Percentiles rank a stretch among this genome's conserved stretches.
Conservation (phyloP, 495 filamentous ascomycete genomes). For the Beverwykella pulmonaria region DNA sequence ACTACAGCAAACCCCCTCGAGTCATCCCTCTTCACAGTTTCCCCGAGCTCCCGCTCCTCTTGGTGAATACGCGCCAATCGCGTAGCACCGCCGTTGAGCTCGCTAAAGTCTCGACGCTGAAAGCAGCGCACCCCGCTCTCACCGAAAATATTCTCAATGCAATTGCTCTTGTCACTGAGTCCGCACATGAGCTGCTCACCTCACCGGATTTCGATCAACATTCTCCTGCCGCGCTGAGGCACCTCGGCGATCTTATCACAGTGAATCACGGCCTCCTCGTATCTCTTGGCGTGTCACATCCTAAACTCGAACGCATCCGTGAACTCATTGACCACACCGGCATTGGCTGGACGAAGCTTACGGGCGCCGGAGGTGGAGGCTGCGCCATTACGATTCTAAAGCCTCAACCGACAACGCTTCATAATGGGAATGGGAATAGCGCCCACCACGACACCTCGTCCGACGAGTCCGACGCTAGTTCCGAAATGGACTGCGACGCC, state of each 20-base stretch:
- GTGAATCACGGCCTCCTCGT: slow-evolving; percentile 92
- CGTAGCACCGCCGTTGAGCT: slow-evolving; percentile 84
- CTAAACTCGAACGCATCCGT: slow-evolving; percentile 84
- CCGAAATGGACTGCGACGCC: slow-evolving; percentile 6
- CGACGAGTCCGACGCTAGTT: slow-evolving; percentile 11
- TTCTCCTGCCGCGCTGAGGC: slow-evolving; percentile 60
- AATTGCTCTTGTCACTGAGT: slow-evolving; percentile 78
- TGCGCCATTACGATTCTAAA: slow-evolving; percentile 90
- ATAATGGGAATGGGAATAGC: slow-evolving; percentile 22
- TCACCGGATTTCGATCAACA: slow-evolving; percentile 63
- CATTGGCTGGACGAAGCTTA: slow-evolving; percentile 97
- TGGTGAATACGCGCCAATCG: slow-evolving; percentile 82
- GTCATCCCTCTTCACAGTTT: slow-evolving; percentile 82
- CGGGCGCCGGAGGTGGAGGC: slow-evolving; percentile 91
- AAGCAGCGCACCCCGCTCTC: slow-evolving; percentile 67
- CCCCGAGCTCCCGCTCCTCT: slow-evolving; percentile 83
- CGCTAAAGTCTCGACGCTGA: slow-evolving; percentile 77
- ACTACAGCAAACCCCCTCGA: slow-evolving; percentile 73
- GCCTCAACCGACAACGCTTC: slow-evolving; percentile 50
- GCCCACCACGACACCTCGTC: slow-evolving; percentile 10
- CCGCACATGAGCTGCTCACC: slow-evolving; percentile 70
- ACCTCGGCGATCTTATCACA: slow-evolving; percentile 81
- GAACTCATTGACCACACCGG: slow-evolving; percentile 86
- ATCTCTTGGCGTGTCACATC: slow-evolving; percentile 89
- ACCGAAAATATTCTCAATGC: slow-evolving; percentile 77